Evolutionary conservation across 306 rosid genomes (phyloP), one percentile per base, ranked within the genome.

Genomic region (Hylodesmum podocarpum): DNA sequence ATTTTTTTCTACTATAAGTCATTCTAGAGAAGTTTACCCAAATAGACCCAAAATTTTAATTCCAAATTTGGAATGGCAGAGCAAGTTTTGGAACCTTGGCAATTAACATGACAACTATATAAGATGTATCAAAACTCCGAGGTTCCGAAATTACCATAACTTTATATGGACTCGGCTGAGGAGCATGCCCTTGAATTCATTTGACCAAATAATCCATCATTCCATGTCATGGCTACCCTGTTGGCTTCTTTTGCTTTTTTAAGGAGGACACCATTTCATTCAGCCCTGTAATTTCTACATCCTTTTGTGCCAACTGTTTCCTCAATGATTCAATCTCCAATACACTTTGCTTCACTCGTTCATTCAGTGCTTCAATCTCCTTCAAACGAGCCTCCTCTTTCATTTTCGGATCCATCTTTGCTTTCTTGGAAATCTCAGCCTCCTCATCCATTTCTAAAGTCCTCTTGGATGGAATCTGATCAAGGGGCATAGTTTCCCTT

Each of bases 301-400:
- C 96, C 81, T 82, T 90, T 46, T 78, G 84, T 46, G 78, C 79
- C 50, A 87, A 50, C 68, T 80, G 73, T 75, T 85, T 66, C 51
- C 6, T 81, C 77, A 81, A 47, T 25, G 86, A 77, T 78, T 87
- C 90, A 59, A 84, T 86, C 66, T 84, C 93, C 37, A 46, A 53
- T 12, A 46, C 67, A 44, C 70, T 86, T 70, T 76, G 70, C 79
- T 85, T 77, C 75, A 85, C 40, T 70, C 27, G 73, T 79, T 78
- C 55, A 70, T 70, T 85, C 75, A 88, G 73, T 15, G 43, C 76
- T 80, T 82, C 85, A 41, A 85, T 62, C 85, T n/a, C n/a, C n/a
- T n/a, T n/a, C n/a, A n/a, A n/a, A n/a, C 78, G 84, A 18, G 69
- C 70, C 61, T 81, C 77, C 47, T 59, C 85, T 75, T 70, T 86